Evolutionary conservation across 306 rosid genomes (phyloP).

Genomic region (Fagus crenata): DNA sequence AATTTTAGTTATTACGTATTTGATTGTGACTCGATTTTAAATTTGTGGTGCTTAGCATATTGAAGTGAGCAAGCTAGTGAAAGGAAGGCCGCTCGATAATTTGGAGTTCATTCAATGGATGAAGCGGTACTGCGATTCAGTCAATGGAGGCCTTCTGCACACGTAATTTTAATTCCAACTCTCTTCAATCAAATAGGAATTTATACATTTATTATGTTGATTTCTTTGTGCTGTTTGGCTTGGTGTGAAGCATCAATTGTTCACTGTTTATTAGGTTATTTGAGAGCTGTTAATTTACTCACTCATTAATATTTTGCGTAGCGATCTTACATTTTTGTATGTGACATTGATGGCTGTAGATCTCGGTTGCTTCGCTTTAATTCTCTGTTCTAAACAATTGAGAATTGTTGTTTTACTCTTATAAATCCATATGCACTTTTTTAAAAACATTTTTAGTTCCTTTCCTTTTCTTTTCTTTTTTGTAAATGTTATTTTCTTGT

Average conservation of each 20-base stretch:
- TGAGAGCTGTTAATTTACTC: too few relatives aligned
- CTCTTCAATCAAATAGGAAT: neutral
- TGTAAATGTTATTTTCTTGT: neutral
- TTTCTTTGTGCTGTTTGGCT: neutral
- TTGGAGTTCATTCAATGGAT: slow-evolving; percentile 98
- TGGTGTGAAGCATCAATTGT: neutral
- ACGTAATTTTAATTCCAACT: slow-evolving; percentile 33
- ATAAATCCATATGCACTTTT: too few relatives aligned
- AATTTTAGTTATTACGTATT: neutral
- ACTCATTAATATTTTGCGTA: too few relatives aligned
- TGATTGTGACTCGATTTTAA: neutral
- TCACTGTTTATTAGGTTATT: too few relatives aligned
- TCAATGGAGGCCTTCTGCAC: slow-evolving; percentile 49
- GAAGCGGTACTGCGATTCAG: slow-evolving; percentile 90
- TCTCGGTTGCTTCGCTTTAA: too few relatives aligned
- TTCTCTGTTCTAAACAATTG: too few relatives aligned
- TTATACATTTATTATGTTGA: neutral
- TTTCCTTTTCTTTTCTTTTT: too few relatives aligned
- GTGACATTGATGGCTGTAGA: too few relatives aligned
- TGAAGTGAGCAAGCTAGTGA: slow-evolving; percentile 88
- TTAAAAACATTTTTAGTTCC: too few relatives aligned
- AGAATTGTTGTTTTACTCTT: too few relatives aligned
- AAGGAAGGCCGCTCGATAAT: slow-evolving; percentile 92
- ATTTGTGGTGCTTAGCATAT: slow-evolving; percentile 50
- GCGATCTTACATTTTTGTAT: too few relatives aligned